A percentile compares a stretch with the other conserved stretches of the same genome.
phyloP scores from a whole-genome alignment of 2,329 filamentous ascomycete species.

The Xylariales sp. region DNA sequence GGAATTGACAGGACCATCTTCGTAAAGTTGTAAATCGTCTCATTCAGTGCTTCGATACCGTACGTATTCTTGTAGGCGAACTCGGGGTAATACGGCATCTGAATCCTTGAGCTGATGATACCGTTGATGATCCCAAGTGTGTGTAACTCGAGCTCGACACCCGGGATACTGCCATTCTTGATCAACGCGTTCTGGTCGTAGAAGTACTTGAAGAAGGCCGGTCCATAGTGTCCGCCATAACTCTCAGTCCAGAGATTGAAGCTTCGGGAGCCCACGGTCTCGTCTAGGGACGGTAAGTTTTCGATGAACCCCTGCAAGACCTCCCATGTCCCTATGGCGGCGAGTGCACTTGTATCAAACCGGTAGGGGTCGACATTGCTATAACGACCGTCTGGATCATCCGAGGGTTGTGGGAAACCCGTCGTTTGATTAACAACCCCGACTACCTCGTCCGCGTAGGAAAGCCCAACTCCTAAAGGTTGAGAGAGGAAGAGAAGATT shows the following conservation, averaged over 20 bases:
- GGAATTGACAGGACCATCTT: slow-evolving; percentile 39
- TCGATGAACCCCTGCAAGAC: slow-evolving; percentile 24
- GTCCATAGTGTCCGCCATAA: slow-evolving; percentile 35
- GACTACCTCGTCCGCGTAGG: slow-evolving; percentile 22
- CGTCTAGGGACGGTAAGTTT: slow-evolving; percentile 31
- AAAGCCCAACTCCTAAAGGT: slow-evolving; percentile 25
- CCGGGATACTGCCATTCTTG: slow-evolving; percentile 39
- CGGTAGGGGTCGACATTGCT: slow-evolving; percentile 21
- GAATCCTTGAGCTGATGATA: slow-evolving; percentile 49
- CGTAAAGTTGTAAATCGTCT: slow-evolving; percentile 55
- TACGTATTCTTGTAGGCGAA: slow-evolving; percentile 43
- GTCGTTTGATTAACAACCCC: slow-evolving; percentile 22
- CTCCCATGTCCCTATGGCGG: slow-evolving; percentile 25
- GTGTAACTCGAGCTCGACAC: slow-evolving; percentile 48
- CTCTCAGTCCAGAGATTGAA: slow-evolving; percentile 59
- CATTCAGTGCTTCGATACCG: slow-evolving; percentile 40
- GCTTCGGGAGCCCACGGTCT: slow-evolving; percentile 42
- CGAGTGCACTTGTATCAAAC: slow-evolving; percentile 22
- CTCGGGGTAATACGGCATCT: slow-evolving; percentile 34
- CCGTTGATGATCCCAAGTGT: slow-evolving; percentile 52
- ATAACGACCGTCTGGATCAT: slow-evolving; percentile 24
- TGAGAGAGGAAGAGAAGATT: slow-evolving; percentile 26
- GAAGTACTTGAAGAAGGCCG: slow-evolving; percentile 51
- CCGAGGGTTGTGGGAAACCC: slow-evolving; percentile 19
- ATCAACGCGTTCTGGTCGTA: slow-evolving; percentile 53